A percentile compares a stretch with the other conserved stretches of the same genome.
These are phyloP conservation scores for Fusarium sp. DNA, from an alignment of 2,329 filamentous ascomycete genomes.

Conservation along the genomic window DNA sequence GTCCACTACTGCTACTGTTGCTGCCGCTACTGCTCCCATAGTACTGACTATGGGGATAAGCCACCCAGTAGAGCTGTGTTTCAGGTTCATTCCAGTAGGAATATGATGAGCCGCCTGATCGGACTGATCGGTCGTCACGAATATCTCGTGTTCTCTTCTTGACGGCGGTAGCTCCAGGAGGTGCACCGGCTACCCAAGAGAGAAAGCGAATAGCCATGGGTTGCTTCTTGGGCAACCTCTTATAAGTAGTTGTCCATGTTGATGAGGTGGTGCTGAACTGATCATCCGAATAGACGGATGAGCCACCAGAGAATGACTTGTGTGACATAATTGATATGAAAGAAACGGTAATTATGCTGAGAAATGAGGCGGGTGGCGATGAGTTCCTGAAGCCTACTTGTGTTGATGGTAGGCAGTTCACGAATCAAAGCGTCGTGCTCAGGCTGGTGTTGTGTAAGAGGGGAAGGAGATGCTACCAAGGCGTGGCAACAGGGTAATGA, in stretches of 20 bases:
- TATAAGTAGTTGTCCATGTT: conserved; percentile 47
- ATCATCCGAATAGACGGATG: conserved; percentile 46
- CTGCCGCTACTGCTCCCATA: conserved; percentile 34
- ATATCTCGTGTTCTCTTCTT: conserved; percentile 51
- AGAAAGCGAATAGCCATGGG: conserved; percentile 47
- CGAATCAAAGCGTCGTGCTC: conserved; percentile 28
- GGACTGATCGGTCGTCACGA: conserved; percentile 44
- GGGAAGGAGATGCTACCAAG: conserved; percentile 25
- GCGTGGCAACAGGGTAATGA: conserved; percentile 16
- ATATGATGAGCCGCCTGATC: conserved; percentile 41
- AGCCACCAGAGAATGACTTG: conserved; percentile 25
- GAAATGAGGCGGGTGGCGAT: conserved; percentile 37
- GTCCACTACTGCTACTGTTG: conserved; percentile 37
- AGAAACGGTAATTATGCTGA: neutral
- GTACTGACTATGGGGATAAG: conserved; percentile 33
- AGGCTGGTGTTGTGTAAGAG: conserved; percentile 20
- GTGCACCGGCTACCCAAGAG: conserved; percentile 50
- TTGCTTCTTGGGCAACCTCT: conserved; percentile 47
- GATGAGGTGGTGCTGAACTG: conserved; percentile 45
- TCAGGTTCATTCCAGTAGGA: conserved; percentile 45
- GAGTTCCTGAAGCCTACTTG: conserved; percentile 1
- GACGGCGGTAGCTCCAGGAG: conserved; percentile 42
- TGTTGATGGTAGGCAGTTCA: conserved; percentile 30
- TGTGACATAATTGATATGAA: conserved; percentile 24
- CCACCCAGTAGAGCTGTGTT: conserved; percentile 49